These are phyloP conservation scores for Epichloe coenophiala DNA, from an alignment of 2,329 filamentous ascomycete genomes.

Conservation along the genomic window DNA sequence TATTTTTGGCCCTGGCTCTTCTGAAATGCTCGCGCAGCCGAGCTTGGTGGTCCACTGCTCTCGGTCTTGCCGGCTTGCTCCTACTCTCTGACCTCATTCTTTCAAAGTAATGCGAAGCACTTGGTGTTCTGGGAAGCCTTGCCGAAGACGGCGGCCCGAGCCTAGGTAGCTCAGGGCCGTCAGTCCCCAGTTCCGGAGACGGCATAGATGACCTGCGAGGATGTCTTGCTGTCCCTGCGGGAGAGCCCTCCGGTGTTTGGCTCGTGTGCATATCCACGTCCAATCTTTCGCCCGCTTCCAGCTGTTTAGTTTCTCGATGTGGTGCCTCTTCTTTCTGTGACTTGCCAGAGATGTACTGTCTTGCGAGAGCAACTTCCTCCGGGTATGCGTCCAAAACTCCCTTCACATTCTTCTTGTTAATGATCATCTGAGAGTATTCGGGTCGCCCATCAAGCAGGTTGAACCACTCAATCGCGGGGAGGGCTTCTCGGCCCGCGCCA, in stretches of 20 bases:
- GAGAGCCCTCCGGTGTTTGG: not conserved
- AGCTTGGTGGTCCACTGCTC: conserved; percentile 11
- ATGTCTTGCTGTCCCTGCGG: not conserved
- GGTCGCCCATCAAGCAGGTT: conserved; percentile 17
- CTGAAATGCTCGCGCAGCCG: conserved; percentile 16
- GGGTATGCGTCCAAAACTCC: conserved; percentile 21
- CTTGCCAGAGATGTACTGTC: not conserved
- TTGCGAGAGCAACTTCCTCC: conserved; percentile 15
- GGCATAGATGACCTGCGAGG: conserved; percentile 1
- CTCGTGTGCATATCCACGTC: conserved; percentile 2
- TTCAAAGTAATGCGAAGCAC: conserved; percentile 12
- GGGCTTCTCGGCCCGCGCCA: conserved; percentile 13
- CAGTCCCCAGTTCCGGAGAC: conserved; percentile 9
- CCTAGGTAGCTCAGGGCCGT: conserved; percentile 9
- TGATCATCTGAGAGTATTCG: conserved; percentile 18
- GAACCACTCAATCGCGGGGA: conserved; percentile 30
- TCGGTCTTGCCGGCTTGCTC: conserved; percentile 3
- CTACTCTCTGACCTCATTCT: conserved; percentile 8
- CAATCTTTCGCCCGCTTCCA: not conserved
- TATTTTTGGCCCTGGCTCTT: conserved; percentile 9
- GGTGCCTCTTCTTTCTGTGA: not conserved
- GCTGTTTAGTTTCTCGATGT: not conserved
- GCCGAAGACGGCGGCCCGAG: conserved; percentile 7
- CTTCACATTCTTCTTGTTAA: conserved; percentile 23
- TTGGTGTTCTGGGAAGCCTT: conserved; percentile 6